A percentile compares a stretch with the other conserved stretches of the same genome.
Conservation (phyloP, 139 green algal species). For the Chlorella vulgaris region DNA sequence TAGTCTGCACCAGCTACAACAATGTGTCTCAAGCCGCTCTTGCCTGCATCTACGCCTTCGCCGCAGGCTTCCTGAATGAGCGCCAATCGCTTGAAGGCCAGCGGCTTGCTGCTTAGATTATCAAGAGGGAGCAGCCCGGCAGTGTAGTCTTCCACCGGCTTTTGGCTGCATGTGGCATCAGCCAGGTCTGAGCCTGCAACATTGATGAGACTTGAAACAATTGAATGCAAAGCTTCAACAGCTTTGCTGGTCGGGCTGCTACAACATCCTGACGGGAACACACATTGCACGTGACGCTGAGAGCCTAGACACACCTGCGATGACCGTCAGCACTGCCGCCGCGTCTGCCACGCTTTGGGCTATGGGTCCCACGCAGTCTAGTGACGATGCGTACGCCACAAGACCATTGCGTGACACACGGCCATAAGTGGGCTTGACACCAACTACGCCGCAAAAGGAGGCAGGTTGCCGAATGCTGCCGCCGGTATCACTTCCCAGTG, state of each 20-base stretch:
- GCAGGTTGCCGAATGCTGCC: conserved; percentile 95
- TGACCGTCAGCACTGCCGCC: conserved; percentile 78
- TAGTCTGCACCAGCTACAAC: background rate
- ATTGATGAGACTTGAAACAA: no score
- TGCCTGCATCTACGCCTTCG: conserved; percentile 68
- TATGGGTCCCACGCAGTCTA: conserved; percentile 91
- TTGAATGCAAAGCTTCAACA: background rate
- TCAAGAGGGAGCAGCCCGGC: conserved; percentile 52
- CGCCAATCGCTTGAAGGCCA: conserved; percentile 71
- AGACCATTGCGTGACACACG: conserved; percentile 89
- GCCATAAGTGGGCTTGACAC: conserved; percentile 98
- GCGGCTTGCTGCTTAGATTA: conserved; percentile 53
- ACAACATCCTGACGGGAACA: background rate
- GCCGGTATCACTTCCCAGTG: conserved; percentile 94
- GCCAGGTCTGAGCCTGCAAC: conserved; percentile 58
- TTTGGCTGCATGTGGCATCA: conserved; percentile 73
- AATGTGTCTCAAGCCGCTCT: background rate
- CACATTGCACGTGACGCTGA: background rate
- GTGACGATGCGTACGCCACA: conserved; percentile 92
- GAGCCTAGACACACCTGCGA: conserved; percentile 64
- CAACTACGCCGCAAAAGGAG: conserved; percentile 95
- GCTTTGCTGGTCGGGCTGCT: background rate
- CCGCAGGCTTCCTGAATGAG: conserved; percentile 87
- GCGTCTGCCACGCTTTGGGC: conserved; percentile 85
- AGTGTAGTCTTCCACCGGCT: conserved; percentile 44